These are phyloP conservation scores for Vitis hybrid DNA, from an alignment of 177 flowering plant species.

Conservation along the genomic window DNA sequence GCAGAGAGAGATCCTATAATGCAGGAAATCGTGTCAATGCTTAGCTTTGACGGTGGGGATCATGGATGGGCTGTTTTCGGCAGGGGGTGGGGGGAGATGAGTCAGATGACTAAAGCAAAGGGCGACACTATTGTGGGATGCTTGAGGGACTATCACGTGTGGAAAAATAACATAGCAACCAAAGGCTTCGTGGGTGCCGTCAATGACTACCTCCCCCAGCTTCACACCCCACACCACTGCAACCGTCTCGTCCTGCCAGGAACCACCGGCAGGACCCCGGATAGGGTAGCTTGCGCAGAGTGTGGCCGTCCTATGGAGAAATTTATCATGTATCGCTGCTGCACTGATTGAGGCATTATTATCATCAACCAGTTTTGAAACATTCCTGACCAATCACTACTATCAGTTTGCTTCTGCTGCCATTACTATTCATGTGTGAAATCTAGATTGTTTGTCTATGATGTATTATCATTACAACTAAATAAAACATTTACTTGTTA, in stretches of 20 bases:
- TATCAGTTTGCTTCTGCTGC: no score
- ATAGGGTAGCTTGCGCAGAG: conserved; percentile 66
- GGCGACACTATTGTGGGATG: conserved; percentile 29
- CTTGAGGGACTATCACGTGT: conserved; percentile 21
- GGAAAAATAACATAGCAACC: conserved; percentile 23
- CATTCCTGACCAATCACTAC: no score
- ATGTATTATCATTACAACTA: no score
- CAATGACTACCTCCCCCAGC: conserved; percentile 25
- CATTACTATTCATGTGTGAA: no score
- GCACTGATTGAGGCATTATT: conserved; percentile 43
- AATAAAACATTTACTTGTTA: no score
- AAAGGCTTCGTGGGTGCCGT: conserved; percentile 44
- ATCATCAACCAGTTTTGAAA: no score
- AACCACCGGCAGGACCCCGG: conserved; percentile 43
- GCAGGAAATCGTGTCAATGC: conserved; percentile 54
- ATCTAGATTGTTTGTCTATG: no score
- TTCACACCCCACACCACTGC: conserved; percentile 54
- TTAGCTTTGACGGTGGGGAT: conserved; percentile 58
- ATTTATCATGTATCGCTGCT: conserved; percentile 77
- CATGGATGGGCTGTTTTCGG: conserved; percentile 65
- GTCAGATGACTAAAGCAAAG: conserved; percentile 34
- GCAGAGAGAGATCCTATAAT: conserved; percentile 45
- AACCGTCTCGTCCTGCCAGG: conserved; percentile 58
- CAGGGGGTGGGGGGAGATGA: conserved; percentile 28
- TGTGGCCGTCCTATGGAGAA: conserved; percentile 73